Evolutionary conservation across 177 flowering plant genomes (phyloP).

Genomic region (Telopea speciosissima): DNA sequence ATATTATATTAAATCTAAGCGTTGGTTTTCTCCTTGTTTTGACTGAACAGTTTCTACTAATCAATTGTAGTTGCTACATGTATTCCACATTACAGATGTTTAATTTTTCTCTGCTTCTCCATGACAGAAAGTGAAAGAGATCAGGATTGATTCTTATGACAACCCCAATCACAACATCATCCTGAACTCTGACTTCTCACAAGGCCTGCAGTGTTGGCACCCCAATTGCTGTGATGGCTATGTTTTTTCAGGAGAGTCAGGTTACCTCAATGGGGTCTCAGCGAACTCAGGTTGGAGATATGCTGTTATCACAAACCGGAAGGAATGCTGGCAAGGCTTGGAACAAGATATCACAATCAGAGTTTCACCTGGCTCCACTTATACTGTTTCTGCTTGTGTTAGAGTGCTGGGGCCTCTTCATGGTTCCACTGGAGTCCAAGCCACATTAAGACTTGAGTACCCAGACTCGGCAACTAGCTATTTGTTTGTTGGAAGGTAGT

Average conservation of each 20-base stretch:
- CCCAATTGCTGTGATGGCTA: slow-evolving; percentile 58
- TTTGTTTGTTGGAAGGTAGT: slow-evolving; percentile 60
- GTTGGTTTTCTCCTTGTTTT: no score
- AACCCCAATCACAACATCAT: slow-evolving; percentile 40
- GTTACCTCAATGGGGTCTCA: slow-evolving; percentile 22
- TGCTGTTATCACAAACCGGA: slow-evolving; percentile 69
- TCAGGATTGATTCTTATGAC: slow-evolving; percentile 9
- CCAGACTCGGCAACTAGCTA: slow-evolving; percentile 37
- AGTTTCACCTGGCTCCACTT: slow-evolving; percentile 45
- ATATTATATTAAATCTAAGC: no score
- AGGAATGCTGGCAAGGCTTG: slow-evolving; percentile 77
- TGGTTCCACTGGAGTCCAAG: slow-evolving; percentile 46
- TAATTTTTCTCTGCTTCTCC: no score
- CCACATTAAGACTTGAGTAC: slow-evolving; percentile 65
- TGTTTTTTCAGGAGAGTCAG: slow-evolving; percentile 45
- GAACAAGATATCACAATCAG: slow-evolving; percentile 80
- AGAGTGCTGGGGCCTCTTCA: slow-evolving; percentile 53
- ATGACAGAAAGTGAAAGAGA: slow-evolving; percentile 9
- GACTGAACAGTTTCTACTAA: no score
- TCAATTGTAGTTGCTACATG: not conserved
- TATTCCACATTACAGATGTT: slow-evolving; percentile 9
- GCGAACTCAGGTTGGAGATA: slow-evolving; percentile 29
- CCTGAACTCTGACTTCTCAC: slow-evolving; percentile 69
- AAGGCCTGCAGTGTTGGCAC: slow-evolving; percentile 66
- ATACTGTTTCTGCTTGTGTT: slow-evolving; percentile 58